Conservation (phyloP, 2,329 filamentous ascomycete genomes). For the Pseudovirgaria hyperparasitica region DNA sequence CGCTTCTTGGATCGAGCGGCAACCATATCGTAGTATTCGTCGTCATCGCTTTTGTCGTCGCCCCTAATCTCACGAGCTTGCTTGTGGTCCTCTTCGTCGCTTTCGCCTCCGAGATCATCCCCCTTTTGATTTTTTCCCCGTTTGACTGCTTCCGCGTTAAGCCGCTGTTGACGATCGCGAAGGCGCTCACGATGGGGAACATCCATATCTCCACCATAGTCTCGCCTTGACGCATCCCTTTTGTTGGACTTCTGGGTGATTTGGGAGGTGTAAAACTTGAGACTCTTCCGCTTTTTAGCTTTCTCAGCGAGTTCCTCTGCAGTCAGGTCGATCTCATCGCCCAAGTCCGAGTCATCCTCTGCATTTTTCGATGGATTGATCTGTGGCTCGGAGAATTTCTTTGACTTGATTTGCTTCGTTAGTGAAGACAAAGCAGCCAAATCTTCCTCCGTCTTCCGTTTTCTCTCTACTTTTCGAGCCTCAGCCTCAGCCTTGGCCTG, state of each 20-base stretch:
- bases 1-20: slow-evolving; percentile 50
- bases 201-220: slow-evolving; percentile 68
- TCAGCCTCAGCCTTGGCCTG: slow-evolving; percentile 42
- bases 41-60: slow-evolving; percentile 36
- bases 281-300: slow-evolving; percentile 74
- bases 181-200: slow-evolving; percentile 82
- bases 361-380: slow-evolving; percentile 24
- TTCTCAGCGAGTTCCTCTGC: slow-evolving; percentile 75
- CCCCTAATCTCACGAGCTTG: slow-evolving; percentile 37
- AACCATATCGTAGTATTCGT: slow-evolving; percentile 86
- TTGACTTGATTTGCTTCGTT: slow-evolving; percentile 38
- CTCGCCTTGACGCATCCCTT: slow-evolving; percentile 58
- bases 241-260: slow-evolving; percentile 91
- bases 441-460: slow-evolving; percentile 51
- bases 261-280: slow-evolving; percentile 97
- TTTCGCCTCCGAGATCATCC: slow-evolving; percentile 54
- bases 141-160: slow-evolving; percentile 79
- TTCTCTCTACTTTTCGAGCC: slow-evolving; percentile 39
- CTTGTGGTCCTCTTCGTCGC: slow-evolving; percentile 50
- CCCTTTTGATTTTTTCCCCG: slow-evolving; percentile 52
- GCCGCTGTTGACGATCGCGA: slow-evolving; percentile 69
- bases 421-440: slow-evolving; percentile 60
- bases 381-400: slow-evolving; percentile 14
- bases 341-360: slow-evolving; percentile 75
- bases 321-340: slow-evolving; percentile 73